These are phyloP conservation scores for Coemansia javaensis DNA, from an alignment of 192 early-diverging fungal species.

Conservation along the genomic window DNA sequence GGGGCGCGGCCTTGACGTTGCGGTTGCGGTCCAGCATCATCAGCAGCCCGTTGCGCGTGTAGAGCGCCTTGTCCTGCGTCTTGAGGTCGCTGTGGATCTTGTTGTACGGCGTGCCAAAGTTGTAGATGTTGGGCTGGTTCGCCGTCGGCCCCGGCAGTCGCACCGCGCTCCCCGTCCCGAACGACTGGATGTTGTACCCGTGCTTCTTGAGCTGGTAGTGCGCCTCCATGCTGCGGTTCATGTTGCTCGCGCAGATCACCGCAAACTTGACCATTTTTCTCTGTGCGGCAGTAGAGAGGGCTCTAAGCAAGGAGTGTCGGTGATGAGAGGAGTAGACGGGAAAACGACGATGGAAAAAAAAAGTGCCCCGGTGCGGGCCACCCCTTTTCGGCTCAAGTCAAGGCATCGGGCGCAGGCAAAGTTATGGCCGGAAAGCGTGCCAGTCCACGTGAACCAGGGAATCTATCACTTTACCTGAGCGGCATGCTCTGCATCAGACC, in stretches of 20 bases:
- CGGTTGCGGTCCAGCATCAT: slow-evolving; percentile 92
- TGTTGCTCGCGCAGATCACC: slow-evolving; percentile 95
- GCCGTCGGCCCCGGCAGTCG: slow-evolving; percentile 82
- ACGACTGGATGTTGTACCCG: slow-evolving; percentile 81
- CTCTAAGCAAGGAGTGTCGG: no score
- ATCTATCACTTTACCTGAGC: no score
- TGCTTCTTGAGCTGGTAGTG: slow-evolving; percentile 70
- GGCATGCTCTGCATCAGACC: no score
- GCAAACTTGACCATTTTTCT: slow-evolving; percentile 79
- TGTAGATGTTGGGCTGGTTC: slow-evolving; percentile 85
- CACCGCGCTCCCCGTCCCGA: slow-evolving; percentile 86
- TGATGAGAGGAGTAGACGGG: no score
- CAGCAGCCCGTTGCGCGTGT: slow-evolving; percentile 83
- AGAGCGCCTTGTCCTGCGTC: slow-evolving; percentile 62
- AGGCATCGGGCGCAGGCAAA: no score
- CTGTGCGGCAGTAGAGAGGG: no score
- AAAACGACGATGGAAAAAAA: no score
- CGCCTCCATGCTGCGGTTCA: slow-evolving; percentile 97
- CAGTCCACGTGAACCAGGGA: no score
- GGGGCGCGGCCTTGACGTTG: slow-evolving; percentile 84
- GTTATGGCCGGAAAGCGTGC: no score
- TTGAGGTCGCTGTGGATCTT: slow-evolving; percentile 80
- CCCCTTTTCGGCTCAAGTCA: no score
- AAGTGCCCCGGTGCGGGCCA: no score
- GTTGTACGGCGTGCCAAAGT: slow-evolving; percentile 90